Conservation (phyloP, 2,329 filamentous ascomycete genomes). For the Biscogniauxia mediterranea region DNA sequence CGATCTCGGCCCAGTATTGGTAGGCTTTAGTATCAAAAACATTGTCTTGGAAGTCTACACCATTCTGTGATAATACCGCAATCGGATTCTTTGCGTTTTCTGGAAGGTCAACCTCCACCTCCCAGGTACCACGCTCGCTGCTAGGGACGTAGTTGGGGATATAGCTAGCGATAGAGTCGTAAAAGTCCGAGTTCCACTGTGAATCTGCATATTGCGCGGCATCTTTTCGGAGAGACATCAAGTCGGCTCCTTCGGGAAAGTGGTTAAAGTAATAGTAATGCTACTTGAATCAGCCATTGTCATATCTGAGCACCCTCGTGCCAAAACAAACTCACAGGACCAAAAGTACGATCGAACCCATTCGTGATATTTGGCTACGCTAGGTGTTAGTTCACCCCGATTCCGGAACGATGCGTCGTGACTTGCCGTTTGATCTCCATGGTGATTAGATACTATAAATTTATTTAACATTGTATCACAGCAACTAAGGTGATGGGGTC, state of each 20-base stretch:
- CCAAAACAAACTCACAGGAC: slow-evolving; percentile 35
- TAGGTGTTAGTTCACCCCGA: slow-evolving; percentile 7
- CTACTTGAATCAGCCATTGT: slow-evolving; percentile 17
- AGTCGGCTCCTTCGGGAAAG: slow-evolving; percentile 43
- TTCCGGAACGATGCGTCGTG: background rate
- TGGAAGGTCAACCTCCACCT: slow-evolving; percentile 51
- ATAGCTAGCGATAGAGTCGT: slow-evolving; percentile 59
- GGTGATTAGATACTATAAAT: slow-evolving; percentile 55
- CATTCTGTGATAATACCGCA: slow-evolving; percentile 52
- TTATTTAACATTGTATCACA: slow-evolving; percentile 16
- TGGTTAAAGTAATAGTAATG: slow-evolving; percentile 64
- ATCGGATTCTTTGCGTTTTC: slow-evolving; percentile 49
- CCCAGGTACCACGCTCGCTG: slow-evolving; percentile 48
- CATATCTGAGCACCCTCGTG: background rate
- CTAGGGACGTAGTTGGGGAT: slow-evolving; percentile 59
- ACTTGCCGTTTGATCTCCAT: slow-evolving; percentile 53
- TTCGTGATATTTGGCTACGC: slow-evolving; percentile 57
- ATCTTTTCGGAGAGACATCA: slow-evolving; percentile 51
- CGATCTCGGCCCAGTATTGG: slow-evolving; percentile 61
- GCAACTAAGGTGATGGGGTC: background rate
- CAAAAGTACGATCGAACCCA: slow-evolving; percentile 65
- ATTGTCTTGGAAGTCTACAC: slow-evolving; percentile 58
- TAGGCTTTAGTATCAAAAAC: slow-evolving; percentile 52
- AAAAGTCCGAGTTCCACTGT: slow-evolving; percentile 58
- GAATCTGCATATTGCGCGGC: slow-evolving; percentile 50